These are phyloP conservation scores for Polychaeton citri DNA, from an alignment of 2,329 filamentous ascomycete species.

Conservation along the genomic window DNA sequence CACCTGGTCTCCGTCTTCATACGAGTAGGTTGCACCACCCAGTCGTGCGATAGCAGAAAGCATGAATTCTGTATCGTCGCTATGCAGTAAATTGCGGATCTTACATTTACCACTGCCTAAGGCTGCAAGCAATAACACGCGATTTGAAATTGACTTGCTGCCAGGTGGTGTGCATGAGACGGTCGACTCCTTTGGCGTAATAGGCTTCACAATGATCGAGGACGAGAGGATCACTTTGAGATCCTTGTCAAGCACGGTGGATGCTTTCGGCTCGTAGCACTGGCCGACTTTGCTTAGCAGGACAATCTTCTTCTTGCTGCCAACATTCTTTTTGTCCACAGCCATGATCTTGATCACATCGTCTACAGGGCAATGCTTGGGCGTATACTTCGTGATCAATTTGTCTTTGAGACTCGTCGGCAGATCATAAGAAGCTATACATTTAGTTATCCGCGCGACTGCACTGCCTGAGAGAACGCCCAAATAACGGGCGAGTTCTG, in stretches of 20 bases:
- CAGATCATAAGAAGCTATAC: constrained; percentile 83
- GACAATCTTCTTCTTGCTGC: constrained; percentile 89
- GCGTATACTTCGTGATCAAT: constrained; percentile 68
- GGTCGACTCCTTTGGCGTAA: constrained; percentile 50
- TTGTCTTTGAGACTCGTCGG: constrained; percentile 78
- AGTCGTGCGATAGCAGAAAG: constrained; percentile 77
- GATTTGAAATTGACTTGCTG: constrained; percentile 95
- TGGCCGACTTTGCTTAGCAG: constrained; percentile 80
- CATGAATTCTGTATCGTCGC: constrained; percentile 96
- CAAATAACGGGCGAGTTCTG: constrained; percentile 78
- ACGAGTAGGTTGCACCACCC: constrained; percentile 75
- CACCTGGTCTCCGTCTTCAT: constrained; percentile 89
- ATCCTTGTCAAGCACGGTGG: constrained; percentile 70
- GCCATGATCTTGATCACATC: constrained; percentile 84
- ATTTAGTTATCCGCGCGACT: constrained; percentile 81
- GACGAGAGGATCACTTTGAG: constrained; percentile 76
- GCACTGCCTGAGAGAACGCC: constrained; percentile 75
- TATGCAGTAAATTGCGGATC: constrained; percentile 86
- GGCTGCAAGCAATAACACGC: constrained; percentile 84
- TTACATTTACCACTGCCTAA: constrained; percentile 75
- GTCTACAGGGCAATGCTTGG: constrained; percentile 78
- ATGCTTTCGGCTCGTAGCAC: constrained; percentile 77
- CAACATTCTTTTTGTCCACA: constrained; percentile 97
- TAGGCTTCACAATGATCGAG: constrained; percentile 59
- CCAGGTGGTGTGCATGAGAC: constrained; percentile 79